Percentiles rank a stretch among this genome's conserved stretches.
Evolutionary conservation across 176 grass and related monocot genomes (phyloP).

Genomic region (Juncus inflexus): DNA sequence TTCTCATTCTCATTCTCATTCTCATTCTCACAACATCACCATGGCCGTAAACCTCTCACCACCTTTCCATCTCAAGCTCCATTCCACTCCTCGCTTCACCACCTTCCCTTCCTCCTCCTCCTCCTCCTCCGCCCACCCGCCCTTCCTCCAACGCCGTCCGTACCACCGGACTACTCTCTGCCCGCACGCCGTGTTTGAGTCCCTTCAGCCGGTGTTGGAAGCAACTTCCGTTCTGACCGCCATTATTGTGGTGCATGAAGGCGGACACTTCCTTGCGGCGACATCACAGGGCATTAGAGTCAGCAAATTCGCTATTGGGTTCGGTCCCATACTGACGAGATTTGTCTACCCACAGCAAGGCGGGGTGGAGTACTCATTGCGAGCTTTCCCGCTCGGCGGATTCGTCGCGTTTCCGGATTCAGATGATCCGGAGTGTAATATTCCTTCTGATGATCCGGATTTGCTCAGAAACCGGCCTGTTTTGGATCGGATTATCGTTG

Average conservation of each 20-base stretch:
- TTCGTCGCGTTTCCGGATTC: constrained; percentile 93
- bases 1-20: too few relatives aligned
- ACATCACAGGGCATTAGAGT: constrained; percentile 77
- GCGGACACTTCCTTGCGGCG: constrained; percentile 79
- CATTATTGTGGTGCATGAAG: constrained; percentile 88
- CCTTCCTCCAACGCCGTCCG: constrained; percentile 16
- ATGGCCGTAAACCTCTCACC: constrained; percentile 11
- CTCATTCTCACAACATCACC: too few relatives aligned
- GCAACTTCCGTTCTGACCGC: constrained; percentile 78
- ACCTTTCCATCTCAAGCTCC: constrained; percentile 28
- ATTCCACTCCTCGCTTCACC: constrained; percentile 16
- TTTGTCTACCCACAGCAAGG: constrained; percentile 46
- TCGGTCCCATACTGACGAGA: constrained; percentile 68
- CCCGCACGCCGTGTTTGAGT: constrained; percentile 35
- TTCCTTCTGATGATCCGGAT: constrained; percentile 73
- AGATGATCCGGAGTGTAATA: constrained; percentile 72
- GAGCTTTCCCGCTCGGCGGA: constrained; percentile 87
- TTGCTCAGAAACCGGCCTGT: constrained; percentile 87
- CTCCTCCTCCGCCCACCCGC: not conserved
- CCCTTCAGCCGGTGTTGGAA: constrained; percentile 53
- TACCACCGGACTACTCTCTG: constrained; percentile 13
- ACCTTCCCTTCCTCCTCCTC: constrained; percentile 13
- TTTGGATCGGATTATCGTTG: constrained; percentile 77
- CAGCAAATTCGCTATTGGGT: constrained; percentile 88
- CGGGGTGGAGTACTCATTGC: constrained; percentile 84